Base-by-base conservation (phyloP, 2,329 filamentous ascomycete species). In the Karstenula rhodostoma region DNA sequence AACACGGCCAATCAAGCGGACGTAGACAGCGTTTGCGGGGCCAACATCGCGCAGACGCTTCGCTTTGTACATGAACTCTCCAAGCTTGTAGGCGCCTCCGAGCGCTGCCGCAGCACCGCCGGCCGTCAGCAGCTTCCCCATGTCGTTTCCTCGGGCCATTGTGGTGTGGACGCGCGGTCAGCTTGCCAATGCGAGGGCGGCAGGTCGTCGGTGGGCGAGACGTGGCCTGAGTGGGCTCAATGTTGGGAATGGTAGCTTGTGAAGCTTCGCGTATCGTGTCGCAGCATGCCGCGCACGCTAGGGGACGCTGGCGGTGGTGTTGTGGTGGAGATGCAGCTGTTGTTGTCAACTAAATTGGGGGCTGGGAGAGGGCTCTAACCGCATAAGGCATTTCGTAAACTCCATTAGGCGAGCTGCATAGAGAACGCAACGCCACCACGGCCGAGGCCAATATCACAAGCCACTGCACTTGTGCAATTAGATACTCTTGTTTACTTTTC, bases 61-160 rank as follows among this genome's bases (percentile, higher is more conserved):
- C 54, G 72, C 73, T 46, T 73, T 73, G 65, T 71, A 67, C 27
- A 77, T 59, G 65, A 77, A 77, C 58, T 79, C 76, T 61, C 71
- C 67, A 59, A 77, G 60, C 64, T 78, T 79, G 71, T 78, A 78
- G 62, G 73, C 72, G 50, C 73, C 76, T 61, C 72, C 76, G 57
- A 77, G 63, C 29, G 75, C 75, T 29, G 67, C 67, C 37, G 69
- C 72, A 49, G 73, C 73, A 35, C 71, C 71, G 60, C 74, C 76
- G 57, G 72, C 58, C 58, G 72, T 67, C 66, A 77, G 54, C 33
- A 77, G 60, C 63, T 74, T 73, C 51, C 66, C 67, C 53, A 56
- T 22, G 42, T 67, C 61, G 55, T 50, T 43, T 23, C 44, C 52
- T 46, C 73, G 74, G 42, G 61, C 68, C 75, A 78, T 78, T 56